Evolutionary conservation across 495 filamentous ascomycete genomes (phyloP).

Genomic region (Penicillium cinerascens): DNA sequence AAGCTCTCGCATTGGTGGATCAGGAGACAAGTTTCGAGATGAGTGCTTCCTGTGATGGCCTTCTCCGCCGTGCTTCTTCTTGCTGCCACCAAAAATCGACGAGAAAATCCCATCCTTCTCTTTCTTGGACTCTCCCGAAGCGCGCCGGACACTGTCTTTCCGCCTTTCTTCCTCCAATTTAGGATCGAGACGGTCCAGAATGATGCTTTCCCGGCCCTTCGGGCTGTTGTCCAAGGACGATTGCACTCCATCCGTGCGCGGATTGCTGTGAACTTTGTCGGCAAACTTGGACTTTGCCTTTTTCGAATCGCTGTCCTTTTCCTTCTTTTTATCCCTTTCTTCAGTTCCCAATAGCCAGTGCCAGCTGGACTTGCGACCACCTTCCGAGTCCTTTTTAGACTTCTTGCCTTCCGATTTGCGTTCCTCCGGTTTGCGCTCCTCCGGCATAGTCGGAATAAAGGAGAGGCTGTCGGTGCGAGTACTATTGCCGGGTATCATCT

Average conservation of each 20-base stretch:
- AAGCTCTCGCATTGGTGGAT: conserved; percentile 66
- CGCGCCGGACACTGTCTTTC: conserved; percentile 74
- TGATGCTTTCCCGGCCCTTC: conserved; percentile 76
- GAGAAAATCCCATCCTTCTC: conserved; percentile 87
- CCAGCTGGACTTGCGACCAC: conserved; percentile 75
- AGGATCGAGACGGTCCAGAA: conserved; percentile 73
- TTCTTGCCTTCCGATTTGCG: conserved; percentile 63
- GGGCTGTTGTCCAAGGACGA: conserved; percentile 65
- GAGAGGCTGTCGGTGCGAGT: conserved; percentile 74
- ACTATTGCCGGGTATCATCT: conserved; percentile 64
- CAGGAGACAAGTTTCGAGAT: conserved; percentile 75
- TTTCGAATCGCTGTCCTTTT: conserved; percentile 59
- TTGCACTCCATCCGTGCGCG: conserved; percentile 77
- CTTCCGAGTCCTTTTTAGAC: conserved; percentile 58
- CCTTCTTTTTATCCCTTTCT: conserved; percentile 67
- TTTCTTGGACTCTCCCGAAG: conserved; percentile 73
- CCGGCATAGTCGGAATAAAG: conserved; percentile 73
- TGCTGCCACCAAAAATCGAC: conserved; percentile 81
- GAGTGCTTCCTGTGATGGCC: conserved; percentile 70
- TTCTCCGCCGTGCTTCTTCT: conserved; percentile 66
- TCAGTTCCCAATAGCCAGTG: conserved; percentile 70
- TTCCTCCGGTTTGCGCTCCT: conserved; percentile 62
- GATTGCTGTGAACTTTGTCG: conserved; percentile 62
- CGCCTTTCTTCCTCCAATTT: conserved; percentile 78
- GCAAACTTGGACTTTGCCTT: conserved; percentile 56